Base-by-base conservation (phyloP, 352 stramenopile species). In the Phytophthora aleatoria region DNA sequence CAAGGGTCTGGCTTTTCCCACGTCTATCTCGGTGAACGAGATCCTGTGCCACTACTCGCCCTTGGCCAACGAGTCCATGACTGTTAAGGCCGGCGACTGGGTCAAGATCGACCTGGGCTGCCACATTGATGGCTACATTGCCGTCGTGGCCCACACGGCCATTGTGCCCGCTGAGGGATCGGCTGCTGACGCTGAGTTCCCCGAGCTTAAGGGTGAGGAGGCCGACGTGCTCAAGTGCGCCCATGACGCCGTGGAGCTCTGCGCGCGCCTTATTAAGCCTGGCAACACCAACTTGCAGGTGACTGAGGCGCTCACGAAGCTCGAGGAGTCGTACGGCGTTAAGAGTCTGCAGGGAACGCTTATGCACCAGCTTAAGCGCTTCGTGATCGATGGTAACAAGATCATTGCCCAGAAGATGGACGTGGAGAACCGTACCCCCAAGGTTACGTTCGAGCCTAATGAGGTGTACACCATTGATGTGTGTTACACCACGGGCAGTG, bases 41-140 rank as follows among this genome's bases (percentile, higher is more conserved):
- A 83, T 98, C 54, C 90, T 99, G 44, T 99, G 97, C 83, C 98
- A 99, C 84, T 97, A 93, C 80, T 99, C 95, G 50, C 98, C 98
- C 2, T 84, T 99, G 35, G 58, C 81, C n/a, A 92, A 71, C 49
- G 91, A 98, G 54, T 97, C 87, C 26, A 48, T 89, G 41, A 64
- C 41, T 33, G 64, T 96, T 27, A 78, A 93, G 76, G 88, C 84
- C 13, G 88, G 88, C 36, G 88, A 96, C 75, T 94, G 86, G 86
- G 88, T 96, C 65, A 96, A 96, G 75, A 94, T 96, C 64, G 98
- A 99, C 85, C 74, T 99, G 43, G 98, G 97, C 53, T 99, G 96
- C 77, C 98, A 99, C 88, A 98, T 99, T 71, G 98, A 99, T 73
- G 98, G 98, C 59, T 99, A 98, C 90, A 98, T 99, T 69, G 97